Percentiles rank a stretch among this genome's conserved stretches.
phyloP scores from a whole-genome alignment of 2,329 filamentous ascomycete species.

The Xylariaceae sp. region DNA sequence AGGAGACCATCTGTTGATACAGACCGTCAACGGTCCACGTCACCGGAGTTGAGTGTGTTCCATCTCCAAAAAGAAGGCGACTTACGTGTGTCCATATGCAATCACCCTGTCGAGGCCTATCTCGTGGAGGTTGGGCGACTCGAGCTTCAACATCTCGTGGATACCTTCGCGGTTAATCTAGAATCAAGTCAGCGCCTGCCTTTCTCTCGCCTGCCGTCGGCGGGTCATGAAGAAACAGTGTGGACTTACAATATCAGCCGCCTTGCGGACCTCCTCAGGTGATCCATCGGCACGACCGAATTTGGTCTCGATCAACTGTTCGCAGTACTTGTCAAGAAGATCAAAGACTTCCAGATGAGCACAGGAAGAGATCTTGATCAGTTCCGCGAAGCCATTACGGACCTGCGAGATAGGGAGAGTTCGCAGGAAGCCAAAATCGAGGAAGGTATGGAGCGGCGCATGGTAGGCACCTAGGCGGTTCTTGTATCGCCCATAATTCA shows the following conservation, averaged over 20 bases:
- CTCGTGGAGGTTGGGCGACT: slow-evolving; percentile 69
- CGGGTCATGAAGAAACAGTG: not conserved
- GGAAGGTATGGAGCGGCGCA: slow-evolving; percentile 65
- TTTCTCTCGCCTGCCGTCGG: too few species aligned
- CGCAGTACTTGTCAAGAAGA: slow-evolving; percentile 63
- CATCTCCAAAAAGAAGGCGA: not conserved
- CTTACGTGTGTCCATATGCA: slow-evolving; percentile 62
- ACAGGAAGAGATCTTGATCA: slow-evolving; percentile 72
- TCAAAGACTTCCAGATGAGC: slow-evolving; percentile 62
- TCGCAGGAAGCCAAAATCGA: slow-evolving; percentile 68
- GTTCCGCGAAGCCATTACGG: slow-evolving; percentile 67
- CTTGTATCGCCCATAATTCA: slow-evolving; percentile 73
- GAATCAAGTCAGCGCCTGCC: not conserved
- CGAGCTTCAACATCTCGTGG: slow-evolving; percentile 66
- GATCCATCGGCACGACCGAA: slow-evolving; percentile 59
- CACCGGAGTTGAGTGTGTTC: not conserved
- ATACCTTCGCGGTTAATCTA: slow-evolving; percentile 64
- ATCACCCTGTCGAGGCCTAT: slow-evolving; percentile 68
- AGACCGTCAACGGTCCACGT: too few species aligned
- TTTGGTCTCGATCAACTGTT: slow-evolving; percentile 58
- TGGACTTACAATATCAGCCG: slow-evolving; percentile 46
- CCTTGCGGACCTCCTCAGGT: slow-evolving; percentile 48
- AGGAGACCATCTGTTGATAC: slow-evolving; percentile 58
- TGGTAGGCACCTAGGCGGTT: slow-evolving; percentile 70
- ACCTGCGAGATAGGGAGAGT: slow-evolving; percentile 63